Evolutionary conservation across 1,284 basidiomycete species (phyloP).

Genomic region (Takashimella koratensis): DNA sequence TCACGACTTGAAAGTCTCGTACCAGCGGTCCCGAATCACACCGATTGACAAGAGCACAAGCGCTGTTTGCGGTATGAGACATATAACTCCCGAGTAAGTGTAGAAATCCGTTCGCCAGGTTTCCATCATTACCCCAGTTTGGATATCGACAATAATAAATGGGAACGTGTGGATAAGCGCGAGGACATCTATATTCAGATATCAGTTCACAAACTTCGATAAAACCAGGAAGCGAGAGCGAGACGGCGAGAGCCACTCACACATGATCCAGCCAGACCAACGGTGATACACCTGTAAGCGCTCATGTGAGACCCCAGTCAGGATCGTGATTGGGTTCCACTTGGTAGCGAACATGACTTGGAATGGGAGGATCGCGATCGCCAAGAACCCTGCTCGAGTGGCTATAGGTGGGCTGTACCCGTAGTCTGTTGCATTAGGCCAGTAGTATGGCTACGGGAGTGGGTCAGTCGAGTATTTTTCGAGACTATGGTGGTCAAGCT

Average conservation of each 20-base stretch:
- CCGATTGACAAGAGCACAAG: neutral
- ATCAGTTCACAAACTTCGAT: too few relatives aligned
- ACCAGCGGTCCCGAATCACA: neutral
- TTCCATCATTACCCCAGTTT: neutral
- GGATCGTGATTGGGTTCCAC: conserved; percentile 47
- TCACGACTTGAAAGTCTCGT: neutral
- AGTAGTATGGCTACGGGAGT: neutral
- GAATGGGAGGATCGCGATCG: neutral
- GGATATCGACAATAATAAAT: neutral
- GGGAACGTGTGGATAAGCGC: neutral
- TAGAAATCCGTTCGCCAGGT: neutral
- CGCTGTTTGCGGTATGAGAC: neutral
- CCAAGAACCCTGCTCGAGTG: neutral
- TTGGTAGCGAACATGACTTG: conserved; percentile 46
- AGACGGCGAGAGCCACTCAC: conserved; percentile 9
- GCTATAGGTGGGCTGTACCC: neutral
- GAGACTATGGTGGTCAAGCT: too few relatives aligned
- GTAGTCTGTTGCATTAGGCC: neutral
- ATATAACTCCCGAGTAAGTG: neutral
- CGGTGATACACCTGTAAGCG: conserved; percentile 53
- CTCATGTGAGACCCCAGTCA: conserved; percentile 53
- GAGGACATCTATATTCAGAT: neutral
- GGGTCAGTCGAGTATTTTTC: too few relatives aligned
- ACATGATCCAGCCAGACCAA: neutral
- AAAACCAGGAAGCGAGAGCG: neutral